These are phyloP conservation scores for Clonostachys byssicola DNA, from an alignment of 2,329 filamentous ascomycete species.

Conservation along the genomic window DNA sequence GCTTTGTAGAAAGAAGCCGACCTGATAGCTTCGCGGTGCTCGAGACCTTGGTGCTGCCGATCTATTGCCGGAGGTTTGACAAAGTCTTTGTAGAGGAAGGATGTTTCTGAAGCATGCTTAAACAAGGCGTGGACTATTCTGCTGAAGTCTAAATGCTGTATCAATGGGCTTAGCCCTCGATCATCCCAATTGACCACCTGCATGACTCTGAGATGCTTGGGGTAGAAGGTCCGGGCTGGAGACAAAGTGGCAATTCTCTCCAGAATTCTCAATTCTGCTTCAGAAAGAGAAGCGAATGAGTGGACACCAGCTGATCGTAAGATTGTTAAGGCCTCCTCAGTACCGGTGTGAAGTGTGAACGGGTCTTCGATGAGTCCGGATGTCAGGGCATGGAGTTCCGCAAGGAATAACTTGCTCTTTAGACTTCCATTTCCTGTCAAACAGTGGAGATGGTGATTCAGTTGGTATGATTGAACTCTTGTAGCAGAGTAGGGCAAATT, in stretches of 20 bases:
- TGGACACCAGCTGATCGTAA: constrained; percentile 38
- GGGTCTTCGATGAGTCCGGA: constrained; percentile 42
- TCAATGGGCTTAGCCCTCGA: no score
- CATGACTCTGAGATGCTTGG: not conserved
- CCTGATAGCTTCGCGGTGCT: no score
- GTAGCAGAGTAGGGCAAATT: constrained; percentile 9
- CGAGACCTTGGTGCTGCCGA: no score
- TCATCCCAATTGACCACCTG: not conserved
- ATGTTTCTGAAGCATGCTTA: no score
- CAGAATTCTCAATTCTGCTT: not conserved
- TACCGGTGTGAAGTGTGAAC: constrained; percentile 43
- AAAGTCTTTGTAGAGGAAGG: no score
- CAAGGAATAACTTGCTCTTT: constrained; percentile 43
- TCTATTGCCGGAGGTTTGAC: no score
- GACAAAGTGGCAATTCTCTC: constrained; percentile 2
- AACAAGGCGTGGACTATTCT: no score
- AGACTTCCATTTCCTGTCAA: constrained; percentile 44
- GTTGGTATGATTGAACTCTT: constrained; percentile 31
- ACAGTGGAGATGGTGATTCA: constrained; percentile 42
- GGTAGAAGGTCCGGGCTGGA: constrained; percentile 16
- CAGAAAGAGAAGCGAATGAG: constrained; percentile 20
- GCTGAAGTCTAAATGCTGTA: no score
- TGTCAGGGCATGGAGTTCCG: constrained; percentile 48
- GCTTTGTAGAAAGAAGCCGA: no score
- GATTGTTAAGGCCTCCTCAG: constrained; percentile 44